These are phyloP conservation scores for Colletotrichum sp. DNA, from an alignment of 2,329 filamentous ascomycete genomes.

Conservation along the genomic window DNA sequence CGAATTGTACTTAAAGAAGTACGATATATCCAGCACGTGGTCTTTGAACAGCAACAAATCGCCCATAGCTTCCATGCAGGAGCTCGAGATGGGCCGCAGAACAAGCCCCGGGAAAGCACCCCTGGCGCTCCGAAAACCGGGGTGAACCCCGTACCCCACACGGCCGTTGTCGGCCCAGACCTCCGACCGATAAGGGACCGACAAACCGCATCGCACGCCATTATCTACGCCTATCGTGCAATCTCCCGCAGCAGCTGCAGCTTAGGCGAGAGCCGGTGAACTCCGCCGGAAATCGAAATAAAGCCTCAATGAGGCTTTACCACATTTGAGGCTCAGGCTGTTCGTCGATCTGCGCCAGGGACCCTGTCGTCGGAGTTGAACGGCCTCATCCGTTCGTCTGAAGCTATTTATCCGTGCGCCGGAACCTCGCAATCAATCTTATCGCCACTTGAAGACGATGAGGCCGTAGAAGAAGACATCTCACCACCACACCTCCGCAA, in stretches of 20 bases:
- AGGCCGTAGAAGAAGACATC: not conserved
- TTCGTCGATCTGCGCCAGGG: not conserved
- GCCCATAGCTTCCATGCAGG: not conserved
- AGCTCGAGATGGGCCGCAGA: not conserved
- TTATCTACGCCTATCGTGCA: slow-evolving; percentile 4
- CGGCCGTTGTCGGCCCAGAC: slow-evolving; percentile 6
- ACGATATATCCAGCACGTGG: not conserved
- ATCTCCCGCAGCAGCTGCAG: not conserved
- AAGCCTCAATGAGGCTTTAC: not conserved
- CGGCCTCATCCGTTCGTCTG: not conserved
- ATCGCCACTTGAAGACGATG: not conserved
- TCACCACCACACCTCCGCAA: not conserved
- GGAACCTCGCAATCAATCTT: not conserved
- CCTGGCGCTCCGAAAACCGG: not conserved
- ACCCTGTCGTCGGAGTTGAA: not conserved
- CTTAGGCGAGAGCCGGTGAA: not conserved
- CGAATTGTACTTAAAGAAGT: not conserved
- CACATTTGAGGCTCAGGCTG: not conserved
- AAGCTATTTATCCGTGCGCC: not conserved
- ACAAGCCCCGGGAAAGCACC: not conserved
- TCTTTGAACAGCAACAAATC: not conserved
- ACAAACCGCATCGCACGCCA: slow-evolving; percentile 5
- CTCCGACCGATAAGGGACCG: slow-evolving; percentile 5
- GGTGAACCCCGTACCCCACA: slow-evolving; percentile 3
- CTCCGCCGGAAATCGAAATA: not conserved